Evolutionary conservation across 306 rosid species (phyloP), one percentile per base, ranked within the genome.

Genomic region (Prunus campanulata): DNA sequence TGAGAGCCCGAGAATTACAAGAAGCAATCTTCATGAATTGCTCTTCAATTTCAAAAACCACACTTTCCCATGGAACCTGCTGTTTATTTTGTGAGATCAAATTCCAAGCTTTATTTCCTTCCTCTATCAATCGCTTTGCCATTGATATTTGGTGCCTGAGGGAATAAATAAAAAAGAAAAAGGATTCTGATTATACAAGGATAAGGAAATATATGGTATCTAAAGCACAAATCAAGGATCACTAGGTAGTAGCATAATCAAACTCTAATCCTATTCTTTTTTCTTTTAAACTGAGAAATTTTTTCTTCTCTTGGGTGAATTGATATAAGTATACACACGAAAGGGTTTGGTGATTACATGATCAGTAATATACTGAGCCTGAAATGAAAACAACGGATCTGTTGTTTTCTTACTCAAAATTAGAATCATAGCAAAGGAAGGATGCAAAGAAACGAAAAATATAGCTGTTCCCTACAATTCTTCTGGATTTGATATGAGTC

Each of bases 61-160:
- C 87, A 55, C 78, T 85, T 82, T 84, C 92, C 98, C 98, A 95
- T 48, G 32, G 91, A 87, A 90, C 84, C 68, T 78, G 85, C 62
- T 82, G 55, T 75, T 84, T 89, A 74, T 87, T 89, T 81, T 83
- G 97, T 64, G 97, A 86, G 78, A 95, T 81, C 29, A 64, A 81
- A 74, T 86, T 90, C 98, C 98, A 95, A 76, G 83, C 90, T 80
- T 85, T 87, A 51, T 80, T 90, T 83, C 98, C 98, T 70, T 90
- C 96, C 78, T 86, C 93, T 30, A 92, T 79, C 83, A 95, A 81
- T 79, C 80, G 77, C 83, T 88, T 95, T 61, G 93, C 80, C 81
- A 90, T 82, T 76, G 84, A 65, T 72, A 95, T 90, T 85, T 95
- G 97, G 82, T 84, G 85, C 91, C 97, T 95, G 87, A 71, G 78